Conservation (phyloP, 2,329 filamentous ascomycete genomes). For the Fusarium virguliforme region DNA sequence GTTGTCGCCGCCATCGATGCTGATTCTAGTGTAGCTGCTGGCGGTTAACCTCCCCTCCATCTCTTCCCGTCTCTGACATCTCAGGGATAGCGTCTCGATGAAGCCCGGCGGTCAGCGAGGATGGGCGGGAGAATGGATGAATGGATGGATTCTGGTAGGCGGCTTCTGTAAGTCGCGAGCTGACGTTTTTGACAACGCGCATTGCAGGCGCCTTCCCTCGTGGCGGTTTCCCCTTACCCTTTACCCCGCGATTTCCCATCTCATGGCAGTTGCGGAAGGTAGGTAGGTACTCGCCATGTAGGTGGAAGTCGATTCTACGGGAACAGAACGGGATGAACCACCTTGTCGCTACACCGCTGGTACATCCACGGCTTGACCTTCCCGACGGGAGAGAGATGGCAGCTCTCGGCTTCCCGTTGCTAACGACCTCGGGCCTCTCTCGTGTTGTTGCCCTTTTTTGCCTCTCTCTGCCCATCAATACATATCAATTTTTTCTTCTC, state of each 20-base stretch:
- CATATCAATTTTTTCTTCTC: not conserved
- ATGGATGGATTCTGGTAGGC: not conserved
- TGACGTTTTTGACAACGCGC: constrained; percentile 17
- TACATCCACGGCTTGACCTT: constrained; percentile 10
- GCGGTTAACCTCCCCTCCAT: constrained; percentile 8
- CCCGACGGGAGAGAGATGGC: not conserved
- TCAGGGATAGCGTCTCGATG: constrained; percentile 9
- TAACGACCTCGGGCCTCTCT: not conserved
- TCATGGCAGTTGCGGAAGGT: not conserved
- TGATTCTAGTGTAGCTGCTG: constrained; percentile 1
- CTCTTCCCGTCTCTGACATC: not conserved
- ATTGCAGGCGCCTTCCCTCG: constrained; percentile 27
- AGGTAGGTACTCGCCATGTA: constrained; percentile 16
- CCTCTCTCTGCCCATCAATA: constrained; percentile 11
- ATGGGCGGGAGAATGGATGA: not conserved
- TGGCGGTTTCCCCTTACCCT: constrained; percentile 37
- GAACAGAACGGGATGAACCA: constrained; percentile 18
- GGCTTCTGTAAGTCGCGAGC: constrained; percentile 16
- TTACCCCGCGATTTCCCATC: constrained; percentile 49
- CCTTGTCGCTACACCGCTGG: constrained; percentile 4
- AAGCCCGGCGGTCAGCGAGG: constrained; percentile 6
- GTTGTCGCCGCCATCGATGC: not conserved
- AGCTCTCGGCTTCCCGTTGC: not conserved
- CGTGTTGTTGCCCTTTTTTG: constrained; percentile 13
- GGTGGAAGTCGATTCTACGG: constrained; percentile 10